These are phyloP conservation scores for Coprinopsis cinerea DNA, from an alignment of 768 basidiomycete genomes.

Conservation along the genomic window DNA sequence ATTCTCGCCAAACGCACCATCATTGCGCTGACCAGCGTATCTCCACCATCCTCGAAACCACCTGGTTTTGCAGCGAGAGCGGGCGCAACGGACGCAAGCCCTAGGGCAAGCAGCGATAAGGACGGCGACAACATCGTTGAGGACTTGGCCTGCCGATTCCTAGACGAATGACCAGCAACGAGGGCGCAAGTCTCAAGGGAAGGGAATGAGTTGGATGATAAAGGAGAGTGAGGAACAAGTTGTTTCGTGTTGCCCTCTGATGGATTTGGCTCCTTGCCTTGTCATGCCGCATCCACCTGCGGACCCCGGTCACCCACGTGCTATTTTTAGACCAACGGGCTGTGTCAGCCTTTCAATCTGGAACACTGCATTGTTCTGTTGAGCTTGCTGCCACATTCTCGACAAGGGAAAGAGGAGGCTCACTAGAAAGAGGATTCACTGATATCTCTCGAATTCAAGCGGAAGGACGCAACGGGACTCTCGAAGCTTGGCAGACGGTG, in stretches of 20 bases:
- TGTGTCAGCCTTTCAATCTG: no score
- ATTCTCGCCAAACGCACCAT: constrained; percentile 36
- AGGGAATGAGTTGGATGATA: constrained; percentile 11
- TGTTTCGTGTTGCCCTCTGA: not conserved
- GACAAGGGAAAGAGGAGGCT: no score
- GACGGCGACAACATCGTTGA: constrained; percentile 1
- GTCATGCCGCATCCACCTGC: not conserved
- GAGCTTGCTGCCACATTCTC: no score
- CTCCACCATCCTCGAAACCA: constrained; percentile 5
- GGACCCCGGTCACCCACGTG: no score
- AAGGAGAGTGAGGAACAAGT: constrained; percentile 3
- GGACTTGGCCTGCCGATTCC: not conserved
- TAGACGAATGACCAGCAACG: not conserved
- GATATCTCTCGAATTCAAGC: no score
- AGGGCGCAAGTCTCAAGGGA: constrained; percentile 4
- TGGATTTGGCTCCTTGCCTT: not conserved
- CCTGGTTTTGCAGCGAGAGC: not conserved
- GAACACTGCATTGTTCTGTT: no score
- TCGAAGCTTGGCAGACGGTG: no score
- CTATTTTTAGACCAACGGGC: no score
- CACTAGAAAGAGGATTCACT: no score
- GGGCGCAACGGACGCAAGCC: not conserved
- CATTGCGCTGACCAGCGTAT: constrained; percentile 45
- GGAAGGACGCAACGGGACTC: no score
- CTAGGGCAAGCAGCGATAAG: constrained; percentile 1